Percentiles rank a stretch among this genome's conserved stretches.
phyloP scores from a whole-genome alignment of 345 rosid species.

The Hibiscus mutabilis region DNA sequence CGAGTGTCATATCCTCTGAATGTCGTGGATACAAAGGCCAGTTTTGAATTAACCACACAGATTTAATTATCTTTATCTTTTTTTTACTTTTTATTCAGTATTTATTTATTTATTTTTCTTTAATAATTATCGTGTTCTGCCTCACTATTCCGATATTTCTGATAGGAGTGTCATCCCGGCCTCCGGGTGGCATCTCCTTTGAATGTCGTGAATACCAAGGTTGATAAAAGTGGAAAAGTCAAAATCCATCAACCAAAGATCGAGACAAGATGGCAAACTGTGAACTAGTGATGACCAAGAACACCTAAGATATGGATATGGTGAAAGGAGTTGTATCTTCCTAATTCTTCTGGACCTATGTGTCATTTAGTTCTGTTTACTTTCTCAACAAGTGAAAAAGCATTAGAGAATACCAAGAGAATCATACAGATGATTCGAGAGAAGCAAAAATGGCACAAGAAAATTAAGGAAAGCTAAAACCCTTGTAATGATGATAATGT shows the following conservation, averaged over 20 bases:
- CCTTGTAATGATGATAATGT: neutral
- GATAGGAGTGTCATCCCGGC: too few species aligned
- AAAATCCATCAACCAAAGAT: conserved; percentile 1
- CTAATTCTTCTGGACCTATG: neutral
- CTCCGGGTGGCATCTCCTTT: too few species aligned
- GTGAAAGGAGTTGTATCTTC: neutral
- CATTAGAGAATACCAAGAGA: neutral
- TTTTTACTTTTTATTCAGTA: too few species aligned
- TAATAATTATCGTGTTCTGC: too few species aligned
- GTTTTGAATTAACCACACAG: too few species aligned
- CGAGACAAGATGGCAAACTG: neutral
- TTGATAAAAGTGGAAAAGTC: conserved; percentile 20
- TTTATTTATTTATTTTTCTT: too few species aligned
- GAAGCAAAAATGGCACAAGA: neutral
- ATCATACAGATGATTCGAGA: neutral
- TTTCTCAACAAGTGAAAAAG: neutral
- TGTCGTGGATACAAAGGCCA: too few species aligned
- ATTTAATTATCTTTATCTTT: too few species aligned
- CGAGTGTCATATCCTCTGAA: too few species aligned
- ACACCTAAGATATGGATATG: neutral
- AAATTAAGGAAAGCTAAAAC: neutral
- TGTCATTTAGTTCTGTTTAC: neutral
- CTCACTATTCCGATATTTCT: too few species aligned
- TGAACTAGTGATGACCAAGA: neutral
- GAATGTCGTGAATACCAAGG: too few species aligned